Evolutionary conservation across 148 eudicot species (phyloP).

Genomic region (Beta vulgaris): DNA sequence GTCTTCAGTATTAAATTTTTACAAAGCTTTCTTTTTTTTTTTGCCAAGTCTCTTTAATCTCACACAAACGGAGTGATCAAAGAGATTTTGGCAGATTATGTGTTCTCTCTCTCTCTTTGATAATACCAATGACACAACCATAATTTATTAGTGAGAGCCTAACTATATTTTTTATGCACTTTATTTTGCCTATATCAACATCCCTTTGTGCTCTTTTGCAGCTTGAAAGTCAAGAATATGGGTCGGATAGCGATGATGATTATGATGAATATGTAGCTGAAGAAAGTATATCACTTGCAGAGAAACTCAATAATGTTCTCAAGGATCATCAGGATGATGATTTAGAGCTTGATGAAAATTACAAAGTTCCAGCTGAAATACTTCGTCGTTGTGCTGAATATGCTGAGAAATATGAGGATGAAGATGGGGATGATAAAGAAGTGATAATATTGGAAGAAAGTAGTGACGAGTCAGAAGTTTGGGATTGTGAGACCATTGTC

Average conservation of each 20-base stretch:
- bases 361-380: constrained; percentile 51
- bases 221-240: constrained; percentile 85
- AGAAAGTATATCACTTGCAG: constrained; percentile 51
- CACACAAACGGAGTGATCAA: neutral
- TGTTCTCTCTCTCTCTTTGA: neutral
- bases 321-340: constrained; percentile 41
- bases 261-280: constrained; percentile 33
- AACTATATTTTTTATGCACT: neutral
- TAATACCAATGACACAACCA: neutral
- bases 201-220: constrained; percentile 24
- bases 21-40: neutral
- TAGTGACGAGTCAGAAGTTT: constrained; percentile 81
- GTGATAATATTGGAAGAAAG: constrained; percentile 62
- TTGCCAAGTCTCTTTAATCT: neutral
- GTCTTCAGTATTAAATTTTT: neutral
- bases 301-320: constrained; percentile 52
- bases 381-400: constrained; percentile 55
- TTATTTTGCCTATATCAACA: neutral
- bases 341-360: constrained; percentile 39
- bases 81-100: neutral
- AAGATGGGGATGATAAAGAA: constrained; percentile 38
- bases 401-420: constrained; percentile 72
- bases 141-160: neutral
- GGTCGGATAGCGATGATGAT: constrained; percentile 61
- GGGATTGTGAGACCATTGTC: constrained; percentile 92